phyloP scores from a whole-genome alignment of 2,329 filamentous ascomycete species.

The Beauveria caledonica region DNA sequence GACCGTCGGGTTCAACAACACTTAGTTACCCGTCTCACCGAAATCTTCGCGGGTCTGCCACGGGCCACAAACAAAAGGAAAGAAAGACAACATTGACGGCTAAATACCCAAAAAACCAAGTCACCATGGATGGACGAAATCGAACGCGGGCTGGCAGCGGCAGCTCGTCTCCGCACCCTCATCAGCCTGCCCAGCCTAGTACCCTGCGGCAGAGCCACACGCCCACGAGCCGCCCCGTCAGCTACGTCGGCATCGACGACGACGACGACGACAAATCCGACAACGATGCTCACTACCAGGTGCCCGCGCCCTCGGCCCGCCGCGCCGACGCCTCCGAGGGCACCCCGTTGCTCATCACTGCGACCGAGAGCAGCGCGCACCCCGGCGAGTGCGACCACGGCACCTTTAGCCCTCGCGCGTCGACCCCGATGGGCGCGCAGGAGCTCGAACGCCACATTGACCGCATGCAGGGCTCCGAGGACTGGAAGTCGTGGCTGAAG shows the following conservation, averaged over 20 bases:
- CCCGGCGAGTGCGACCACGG: slow-evolving; percentile 58
- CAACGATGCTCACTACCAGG: slow-evolving; percentile 11
- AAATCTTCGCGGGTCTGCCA: no score
- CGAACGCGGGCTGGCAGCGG: slow-evolving; percentile 21
- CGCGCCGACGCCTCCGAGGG: slow-evolving; percentile 33
- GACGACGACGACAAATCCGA: slow-evolving; percentile 10
- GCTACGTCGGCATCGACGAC: slow-evolving; percentile 11
- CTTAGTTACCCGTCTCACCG: no score
- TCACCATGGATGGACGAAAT: slow-evolving; percentile 28
- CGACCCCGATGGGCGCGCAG: slow-evolving; percentile 29
- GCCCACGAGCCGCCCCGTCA: slow-evolving; percentile 19
- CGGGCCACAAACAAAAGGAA: background rate
- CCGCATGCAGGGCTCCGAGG: slow-evolving; percentile 24
- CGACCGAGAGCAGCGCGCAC: slow-evolving; percentile 24
- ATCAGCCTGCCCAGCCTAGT: slow-evolving; percentile 36
- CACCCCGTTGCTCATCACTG: slow-evolving; percentile 37
- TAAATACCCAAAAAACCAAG: no score
- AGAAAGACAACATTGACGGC: slow-evolving; percentile 18
- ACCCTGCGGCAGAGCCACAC: slow-evolving; percentile 38
- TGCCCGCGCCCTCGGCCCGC: slow-evolving; percentile 18
- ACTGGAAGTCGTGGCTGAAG: slow-evolving; percentile 43
- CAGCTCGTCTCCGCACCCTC: slow-evolving; percentile 22
- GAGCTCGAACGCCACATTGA: slow-evolving; percentile 2
- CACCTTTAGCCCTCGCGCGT: slow-evolving; percentile 63
- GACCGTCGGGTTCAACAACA: background rate